These are phyloP conservation scores for Calonectria leucothoes DNA, from an alignment of 2,329 filamentous ascomycete species.

Conservation along the genomic window DNA sequence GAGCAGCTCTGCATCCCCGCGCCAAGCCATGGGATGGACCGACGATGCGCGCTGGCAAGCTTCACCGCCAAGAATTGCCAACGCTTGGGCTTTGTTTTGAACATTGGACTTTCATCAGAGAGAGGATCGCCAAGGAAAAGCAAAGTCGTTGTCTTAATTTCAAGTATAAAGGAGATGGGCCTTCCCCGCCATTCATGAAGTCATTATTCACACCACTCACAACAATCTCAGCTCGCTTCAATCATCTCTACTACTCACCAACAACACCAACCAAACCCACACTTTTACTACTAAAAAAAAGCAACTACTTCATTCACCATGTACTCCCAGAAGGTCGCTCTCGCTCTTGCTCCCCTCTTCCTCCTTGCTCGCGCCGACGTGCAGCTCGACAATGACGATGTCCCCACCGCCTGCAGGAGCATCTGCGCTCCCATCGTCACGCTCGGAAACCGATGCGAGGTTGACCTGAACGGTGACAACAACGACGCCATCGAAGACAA, in stretches of 20 bases:
- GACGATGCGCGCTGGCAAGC: not conserved
- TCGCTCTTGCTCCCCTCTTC: slow-evolving; percentile 44
- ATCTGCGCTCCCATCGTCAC: slow-evolving; percentile 52
- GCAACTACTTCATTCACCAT: slow-evolving; percentile 28
- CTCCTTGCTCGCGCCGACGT: slow-evolving; percentile 47
- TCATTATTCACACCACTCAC: not conserved
- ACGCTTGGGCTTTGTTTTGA: not conserved
- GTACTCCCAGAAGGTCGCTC: slow-evolving; percentile 44
- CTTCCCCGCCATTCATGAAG: not conserved
- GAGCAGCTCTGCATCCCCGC: not conserved
- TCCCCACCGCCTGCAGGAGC: slow-evolving; percentile 47
- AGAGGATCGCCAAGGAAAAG: not conserved
- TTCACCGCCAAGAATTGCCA: not conserved
- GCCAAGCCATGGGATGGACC: not conserved
- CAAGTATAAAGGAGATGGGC: not conserved
- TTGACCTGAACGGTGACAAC: slow-evolving; percentile 43
- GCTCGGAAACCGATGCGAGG: slow-evolving; percentile 50
- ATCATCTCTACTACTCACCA: not conserved
- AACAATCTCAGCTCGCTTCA: not conserved
- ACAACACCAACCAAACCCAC: not conserved
- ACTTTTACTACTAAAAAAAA: not conserved
- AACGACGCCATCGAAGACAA: slow-evolving; percentile 48
- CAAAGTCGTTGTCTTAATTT: not conserved
- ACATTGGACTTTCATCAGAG: not conserved
- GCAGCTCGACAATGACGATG: slow-evolving; percentile 47